Evolutionary conservation across 768 basidiomycete species (phyloP).

Genomic region (Clitopilus passeckerianus): DNA sequence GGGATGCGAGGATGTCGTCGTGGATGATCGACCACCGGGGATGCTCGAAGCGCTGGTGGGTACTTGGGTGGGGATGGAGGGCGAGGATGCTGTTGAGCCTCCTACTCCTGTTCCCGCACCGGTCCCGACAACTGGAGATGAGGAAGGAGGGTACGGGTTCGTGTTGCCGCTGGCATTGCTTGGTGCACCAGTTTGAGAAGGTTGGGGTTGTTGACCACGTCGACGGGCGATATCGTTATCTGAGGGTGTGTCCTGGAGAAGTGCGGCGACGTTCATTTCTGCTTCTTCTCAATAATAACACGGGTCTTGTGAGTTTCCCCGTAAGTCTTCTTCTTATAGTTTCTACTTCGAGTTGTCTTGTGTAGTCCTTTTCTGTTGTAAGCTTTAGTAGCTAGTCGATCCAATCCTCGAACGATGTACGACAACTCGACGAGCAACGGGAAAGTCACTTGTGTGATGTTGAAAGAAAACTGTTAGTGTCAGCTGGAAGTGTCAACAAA

Average conservation of each 20-base stretch:
- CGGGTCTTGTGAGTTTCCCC: neutral
- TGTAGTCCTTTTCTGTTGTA: neutral
- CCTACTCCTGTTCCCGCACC: conserved; percentile 1
- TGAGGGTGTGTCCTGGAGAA: conserved; percentile 67
- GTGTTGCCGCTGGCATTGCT: conserved; percentile 6
- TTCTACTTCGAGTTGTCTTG: neutral
- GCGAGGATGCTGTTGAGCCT: conserved; percentile 10
- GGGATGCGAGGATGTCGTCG: conserved; percentile 19
- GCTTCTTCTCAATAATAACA: neutral
- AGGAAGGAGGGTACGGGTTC: conserved; percentile 13
- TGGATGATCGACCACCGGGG: conserved; percentile 3
- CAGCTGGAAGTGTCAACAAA: neutral
- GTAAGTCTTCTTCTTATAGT: neutral
- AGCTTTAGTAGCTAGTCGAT: no score
- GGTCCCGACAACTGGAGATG: conserved; percentile 4
- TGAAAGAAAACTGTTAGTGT: neutral
- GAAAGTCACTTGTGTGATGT: no score
- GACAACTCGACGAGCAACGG: neutral
- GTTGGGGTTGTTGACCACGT: conserved; percentile 21
- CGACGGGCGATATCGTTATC: conserved; percentile 47
- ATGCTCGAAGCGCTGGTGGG: neutral
- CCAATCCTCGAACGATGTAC: no score
- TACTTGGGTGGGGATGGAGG: conserved; percentile 3
- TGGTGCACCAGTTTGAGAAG: conserved; percentile 7
- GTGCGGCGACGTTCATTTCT: conserved; percentile 63